phyloP scores from a whole-genome alignment of 495 filamentous ascomycete genomes.

The Penicillium parvum region DNA sequence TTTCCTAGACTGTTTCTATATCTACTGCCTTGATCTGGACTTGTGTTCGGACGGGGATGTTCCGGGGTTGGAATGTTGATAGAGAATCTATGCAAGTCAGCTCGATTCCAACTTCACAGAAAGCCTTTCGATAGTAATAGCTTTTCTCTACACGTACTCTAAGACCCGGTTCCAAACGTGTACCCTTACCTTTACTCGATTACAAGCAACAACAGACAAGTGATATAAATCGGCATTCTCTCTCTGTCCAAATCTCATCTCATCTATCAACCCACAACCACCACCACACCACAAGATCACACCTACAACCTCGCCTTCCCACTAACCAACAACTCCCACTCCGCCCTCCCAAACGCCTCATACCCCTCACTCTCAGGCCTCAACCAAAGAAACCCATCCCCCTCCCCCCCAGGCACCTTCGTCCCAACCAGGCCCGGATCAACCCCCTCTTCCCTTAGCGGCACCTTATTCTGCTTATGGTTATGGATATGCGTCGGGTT shows the following conservation, averaged over 20 bases:
- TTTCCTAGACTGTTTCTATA: constrained; percentile 6
- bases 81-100: no score
- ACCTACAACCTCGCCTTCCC: constrained; percentile 49
- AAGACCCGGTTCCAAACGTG: no score
- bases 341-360: constrained; percentile 50
- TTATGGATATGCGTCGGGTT: constrained; percentile 66
- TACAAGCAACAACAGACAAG: no score
- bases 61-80: no score
- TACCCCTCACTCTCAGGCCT: constrained; percentile 49
- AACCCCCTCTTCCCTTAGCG: constrained; percentile 65
- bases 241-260: not conserved
- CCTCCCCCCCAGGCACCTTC: constrained; percentile 47
- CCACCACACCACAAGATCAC: not conserved
- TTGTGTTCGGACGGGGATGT: not conserved
- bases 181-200: no score
- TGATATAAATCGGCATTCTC: not conserved
- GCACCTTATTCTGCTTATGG: constrained; percentile 80
- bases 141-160: no score
- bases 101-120: not conserved
- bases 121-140: constrained; percentile 40
- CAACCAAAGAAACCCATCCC: constrained; percentile 53
- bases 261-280: no score
- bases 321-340: constrained; percentile 53
- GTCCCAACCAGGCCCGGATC: constrained; percentile 48
- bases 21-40: not conserved